Evolutionary conservation across 2,329 filamentous ascomycete species (phyloP), one percentile per base, ranked within the genome.

Genomic region (Diplodia seriata): DNA sequence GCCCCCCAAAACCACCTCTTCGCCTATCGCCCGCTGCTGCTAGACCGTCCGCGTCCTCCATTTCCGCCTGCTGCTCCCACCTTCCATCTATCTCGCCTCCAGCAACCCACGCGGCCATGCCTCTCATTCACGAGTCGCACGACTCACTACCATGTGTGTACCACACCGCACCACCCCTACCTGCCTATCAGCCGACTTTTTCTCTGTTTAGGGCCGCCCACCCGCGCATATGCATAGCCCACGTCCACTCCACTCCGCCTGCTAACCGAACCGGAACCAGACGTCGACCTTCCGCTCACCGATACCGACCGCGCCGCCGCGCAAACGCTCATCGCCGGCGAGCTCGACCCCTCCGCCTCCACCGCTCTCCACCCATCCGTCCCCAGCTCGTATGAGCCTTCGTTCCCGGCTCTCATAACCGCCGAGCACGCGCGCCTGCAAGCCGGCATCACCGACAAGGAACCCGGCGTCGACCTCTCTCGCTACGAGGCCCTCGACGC

Each of bases 401-500:
- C 78, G 62, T 91, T 93, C 81, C 87, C 90, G 5, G 85, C 87
- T 4, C 78, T 90, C n/a, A 83, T 97, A 49, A 75, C 85, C 72
- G 77, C 86, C 72, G 93, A 97, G 75, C 85, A 94, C 70, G 81
- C 82, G 23, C 91, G 92, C 71, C 84, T 94, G 69, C 82, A 87
- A 54, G 76, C 84, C n/a, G 83, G 85, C 67, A 68, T 76, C 67
- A 67, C 76, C 5, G 71, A 75, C 1, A 80, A 78, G 38, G 76
- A 84, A n/a, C 85, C 89, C 1, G 81, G 87, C 66, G 88, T 97
- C 73, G 91, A 97, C 78, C 83, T 93, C 20, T 82, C 86, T 53
- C 92, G 94, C 72, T 98, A 98, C 85, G 92, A 97, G 80, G 87
- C 89, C 2, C 87, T 92, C 43, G 87, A 91, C 23, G 80, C 86